Percentiles rank a stretch among this genome's conserved stretches.
Evolutionary conservation across 805 yeast species (phyloP).

Genomic region (Saturnispora sekii): DNA sequence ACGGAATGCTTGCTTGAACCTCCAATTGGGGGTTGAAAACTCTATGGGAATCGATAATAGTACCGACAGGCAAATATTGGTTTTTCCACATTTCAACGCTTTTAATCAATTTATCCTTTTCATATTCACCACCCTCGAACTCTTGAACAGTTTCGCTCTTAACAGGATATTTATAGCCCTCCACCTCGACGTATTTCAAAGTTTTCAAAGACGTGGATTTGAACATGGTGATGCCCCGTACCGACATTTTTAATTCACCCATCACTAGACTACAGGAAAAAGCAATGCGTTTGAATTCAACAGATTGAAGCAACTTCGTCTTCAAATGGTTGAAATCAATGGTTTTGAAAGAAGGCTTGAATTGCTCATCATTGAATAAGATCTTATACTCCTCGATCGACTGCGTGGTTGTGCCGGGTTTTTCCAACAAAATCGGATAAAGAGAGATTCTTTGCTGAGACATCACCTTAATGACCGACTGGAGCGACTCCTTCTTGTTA

Average conservation of each 20-base stretch:
- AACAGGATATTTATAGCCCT: constrained; percentile 30
- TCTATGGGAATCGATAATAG: constrained; percentile 27
- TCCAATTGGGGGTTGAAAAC: constrained; percentile 28
- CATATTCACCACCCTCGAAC: constrained; percentile 6
- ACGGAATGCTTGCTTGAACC: constrained; percentile 56
- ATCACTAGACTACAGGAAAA: constrained; percentile 55
- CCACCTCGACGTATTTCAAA: constrained; percentile 37
- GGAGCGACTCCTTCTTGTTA: constrained; percentile 35
- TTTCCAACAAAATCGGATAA: constrained; percentile 50
- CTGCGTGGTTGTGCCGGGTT: constrained; percentile 7
- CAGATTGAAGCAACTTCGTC: constrained; percentile 41
- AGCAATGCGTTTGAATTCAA: constrained; percentile 52
- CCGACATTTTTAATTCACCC: constrained; percentile 45
- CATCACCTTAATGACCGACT: constrained; percentile 51
- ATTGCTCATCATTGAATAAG: constrained; percentile 7
- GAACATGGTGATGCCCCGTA: constrained; percentile 63
- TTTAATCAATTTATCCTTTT: constrained; percentile 15
- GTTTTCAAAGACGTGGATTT: constrained; percentile 17
- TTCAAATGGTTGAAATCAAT: constrained; percentile 35
- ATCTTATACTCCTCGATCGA: constrained; percentile 8
- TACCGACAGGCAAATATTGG: constrained; percentile 28
- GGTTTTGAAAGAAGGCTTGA: constrained; percentile 31
- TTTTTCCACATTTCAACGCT: neutral
- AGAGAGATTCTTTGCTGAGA: constrained; percentile 44
- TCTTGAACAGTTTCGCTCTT: constrained; percentile 33